phyloP scores from a whole-genome alignment of 345 rosid species.

The Luvunga scandens region DNA sequence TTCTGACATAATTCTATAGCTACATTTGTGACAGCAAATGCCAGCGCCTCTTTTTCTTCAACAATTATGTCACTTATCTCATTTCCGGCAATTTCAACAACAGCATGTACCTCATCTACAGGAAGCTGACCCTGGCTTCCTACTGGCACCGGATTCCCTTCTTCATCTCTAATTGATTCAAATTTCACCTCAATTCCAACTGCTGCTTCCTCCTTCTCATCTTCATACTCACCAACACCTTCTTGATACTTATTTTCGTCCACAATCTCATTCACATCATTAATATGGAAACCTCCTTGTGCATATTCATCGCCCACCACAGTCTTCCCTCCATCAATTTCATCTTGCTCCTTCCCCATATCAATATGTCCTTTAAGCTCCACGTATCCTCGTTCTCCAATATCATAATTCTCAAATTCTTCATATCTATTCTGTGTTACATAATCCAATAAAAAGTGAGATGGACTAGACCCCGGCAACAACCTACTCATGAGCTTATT shows the following conservation, averaged over 20 bases:
- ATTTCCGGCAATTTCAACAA: conserved; percentile 16
- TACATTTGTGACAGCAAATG: conserved; percentile 15
- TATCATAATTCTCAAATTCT: conserved; percentile 16
- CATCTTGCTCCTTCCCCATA: conserved; percentile 24
- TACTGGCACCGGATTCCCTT: neutral
- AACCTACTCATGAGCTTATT: conserved; percentile 64
- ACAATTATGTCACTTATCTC: conserved; percentile 7
- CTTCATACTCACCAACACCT: neutral
- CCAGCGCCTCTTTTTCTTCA: neutral
- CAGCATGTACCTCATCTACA: neutral
- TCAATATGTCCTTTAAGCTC: neutral
- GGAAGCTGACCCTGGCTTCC: neutral
- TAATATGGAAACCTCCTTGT: neutral
- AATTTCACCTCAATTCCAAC: conserved; percentile 14
- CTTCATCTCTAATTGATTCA: neutral
- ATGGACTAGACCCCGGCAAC: conserved; percentile 41
- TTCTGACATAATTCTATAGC: conserved; percentile 17
- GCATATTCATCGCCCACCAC: neutral
- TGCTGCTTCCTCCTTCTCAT: conserved; percentile 10
- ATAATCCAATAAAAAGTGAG: conserved; percentile 14
- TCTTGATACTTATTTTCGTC: conserved; percentile 6
- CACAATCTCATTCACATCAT: neutral
- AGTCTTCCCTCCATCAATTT: conserved; percentile 2
- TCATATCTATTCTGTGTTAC: conserved; percentile 1
- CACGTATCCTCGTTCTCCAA: conserved; percentile 12